phyloP scores from a whole-genome alignment of 192 early-diverging fungal genomes.

The Diversispora eburnea region DNA sequence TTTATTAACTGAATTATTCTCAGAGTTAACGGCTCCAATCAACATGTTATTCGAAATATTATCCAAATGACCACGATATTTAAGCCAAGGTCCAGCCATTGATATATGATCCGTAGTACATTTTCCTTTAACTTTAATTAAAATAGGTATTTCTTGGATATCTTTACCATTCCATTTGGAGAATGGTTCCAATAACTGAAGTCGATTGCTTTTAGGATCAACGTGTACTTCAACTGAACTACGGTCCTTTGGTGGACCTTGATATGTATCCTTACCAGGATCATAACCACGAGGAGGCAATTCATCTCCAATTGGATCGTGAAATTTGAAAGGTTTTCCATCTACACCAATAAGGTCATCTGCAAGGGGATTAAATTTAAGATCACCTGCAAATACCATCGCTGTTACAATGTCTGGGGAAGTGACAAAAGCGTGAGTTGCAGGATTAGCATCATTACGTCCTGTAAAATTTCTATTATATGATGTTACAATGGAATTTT shows the following conservation, averaged over 20 bases:
- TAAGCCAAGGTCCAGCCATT: constrained; percentile 86
- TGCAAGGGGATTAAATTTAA: constrained; percentile 92
- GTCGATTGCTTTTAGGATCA: constrained; percentile 79
- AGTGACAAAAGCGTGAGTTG: constrained; percentile 94
- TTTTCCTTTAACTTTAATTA: constrained; percentile 97
- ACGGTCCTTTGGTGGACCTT: constrained; percentile 88
- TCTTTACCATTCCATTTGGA: constrained; percentile 87
- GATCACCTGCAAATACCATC: constrained; percentile 89
- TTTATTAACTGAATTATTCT: constrained; percentile 74
- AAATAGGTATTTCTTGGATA: constrained; percentile 71
- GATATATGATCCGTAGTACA: constrained; percentile 99
- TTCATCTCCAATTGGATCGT: constrained; percentile 77
- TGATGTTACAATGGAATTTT: constrained; percentile 97
- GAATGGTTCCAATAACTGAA: constrained; percentile 82
- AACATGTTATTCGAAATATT: constrained; percentile 99
- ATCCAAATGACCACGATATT: constrained; percentile 97
- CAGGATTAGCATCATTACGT: constrained; percentile 97
- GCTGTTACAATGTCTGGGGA: constrained; percentile 94
- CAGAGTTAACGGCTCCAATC: constrained; percentile 93
- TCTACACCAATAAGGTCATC: constrained; percentile 81
- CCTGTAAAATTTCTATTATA: constrained; percentile 99
- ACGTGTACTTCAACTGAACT: constrained; percentile 69
- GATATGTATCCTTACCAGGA: constrained; percentile 91
- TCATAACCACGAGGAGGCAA: constrained; percentile 93
- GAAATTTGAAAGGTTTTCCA: constrained; percentile 95